phyloP scores from a whole-genome alignment of 768 basidiomycete genomes.

The Tulasnella sp. region DNA sequence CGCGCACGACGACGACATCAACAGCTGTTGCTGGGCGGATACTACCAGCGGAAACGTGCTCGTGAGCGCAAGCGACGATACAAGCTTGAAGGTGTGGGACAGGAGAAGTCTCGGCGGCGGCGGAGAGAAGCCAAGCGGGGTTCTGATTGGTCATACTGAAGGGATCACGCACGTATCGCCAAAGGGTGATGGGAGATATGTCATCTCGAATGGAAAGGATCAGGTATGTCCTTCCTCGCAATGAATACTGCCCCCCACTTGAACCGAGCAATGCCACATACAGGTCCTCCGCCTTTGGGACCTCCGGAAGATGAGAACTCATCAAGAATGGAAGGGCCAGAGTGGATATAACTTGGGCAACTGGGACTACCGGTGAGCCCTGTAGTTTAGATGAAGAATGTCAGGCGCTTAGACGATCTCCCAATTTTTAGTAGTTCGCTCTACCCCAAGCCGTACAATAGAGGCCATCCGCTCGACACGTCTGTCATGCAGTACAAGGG shows the following conservation, averaged over 20 bases:
- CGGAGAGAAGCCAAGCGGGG: conserved; percentile 68
- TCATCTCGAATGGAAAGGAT: conserved; percentile 94
- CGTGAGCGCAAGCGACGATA: conserved; percentile 91
- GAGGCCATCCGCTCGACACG: conserved; percentile 76
- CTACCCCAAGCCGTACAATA: conserved; percentile 51
- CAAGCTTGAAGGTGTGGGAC: conserved; percentile 89
- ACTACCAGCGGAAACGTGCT: conserved; percentile 85
- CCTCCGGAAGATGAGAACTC: conserved; percentile 80
- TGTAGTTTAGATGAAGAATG: not conserved
- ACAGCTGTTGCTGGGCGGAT: conserved; percentile 94
- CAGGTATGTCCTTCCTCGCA: conserved; percentile 38
- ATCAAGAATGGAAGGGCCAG: conserved; percentile 45
- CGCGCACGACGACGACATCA: conserved; percentile 88
- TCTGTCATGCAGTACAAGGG: conserved; percentile 95
- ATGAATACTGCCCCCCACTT: not conserved
- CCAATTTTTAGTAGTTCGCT: conserved; percentile 39
- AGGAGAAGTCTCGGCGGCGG: conserved; percentile 37
- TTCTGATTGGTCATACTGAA: conserved; percentile 90
- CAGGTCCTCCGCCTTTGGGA: conserved; percentile 70
- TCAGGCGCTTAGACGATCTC: not conserved
- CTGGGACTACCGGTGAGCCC: conserved; percentile 74
- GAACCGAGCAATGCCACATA: not conserved
- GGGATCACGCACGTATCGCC: conserved; percentile 91
- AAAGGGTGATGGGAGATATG: conserved; percentile 91
- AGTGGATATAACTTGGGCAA: conserved; percentile 43